Evolutionary conservation across 2,329 filamentous ascomycete genomes (phyloP), one percentile per base, ranked within the genome.

Genomic region (Chalara sp.): DNA sequence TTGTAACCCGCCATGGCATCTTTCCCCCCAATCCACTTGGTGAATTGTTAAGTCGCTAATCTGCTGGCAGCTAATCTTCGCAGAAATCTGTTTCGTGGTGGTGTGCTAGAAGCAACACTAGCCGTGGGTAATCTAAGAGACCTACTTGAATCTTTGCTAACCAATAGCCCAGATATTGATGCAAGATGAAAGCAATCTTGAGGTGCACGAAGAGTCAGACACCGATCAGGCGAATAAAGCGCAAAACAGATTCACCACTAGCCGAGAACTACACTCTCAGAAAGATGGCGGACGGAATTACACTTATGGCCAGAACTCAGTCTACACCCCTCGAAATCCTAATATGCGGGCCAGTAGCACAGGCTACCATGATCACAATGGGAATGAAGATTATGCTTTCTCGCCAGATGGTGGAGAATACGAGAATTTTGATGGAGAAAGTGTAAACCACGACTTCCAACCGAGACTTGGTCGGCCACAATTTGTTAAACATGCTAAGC

Each of bases 31-130:
- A 39, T 39, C 10, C 10, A n/a, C 28, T 49, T 30, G 32, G 13
- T 30, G 21, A 21, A 21, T 21, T 21, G 21, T 21, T 2, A 21
- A 21, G 21, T 21, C 21, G 21, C 21, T 21, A 21, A 21, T 21
- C 21, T 21, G 21, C 21, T 21, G 32, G 13, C 39, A 65, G 63
- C 56, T 51, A 63, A 72, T 49, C 63, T 79, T 40, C 66, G 68
- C 46, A 69, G 67, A n/a, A 79, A 75, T 49, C 70, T 82, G 31
- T 62, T 74, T 45, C 65, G 64, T 52, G 75, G 73, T 30, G 78
- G 78, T 5, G 69, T 80, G 39, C 65, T 66, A 1, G 67, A 75
- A 48, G 67, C 70, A 13, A 72, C 72, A 13, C 68, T 81, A 54
- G 67, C 58, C 44, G 63, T 63, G 46, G 53, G 63, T 50, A 8